phyloP scores from a whole-genome alignment of 2,329 filamentous ascomycete genomes.

The Teratosphaeriaceae sp. region DNA sequence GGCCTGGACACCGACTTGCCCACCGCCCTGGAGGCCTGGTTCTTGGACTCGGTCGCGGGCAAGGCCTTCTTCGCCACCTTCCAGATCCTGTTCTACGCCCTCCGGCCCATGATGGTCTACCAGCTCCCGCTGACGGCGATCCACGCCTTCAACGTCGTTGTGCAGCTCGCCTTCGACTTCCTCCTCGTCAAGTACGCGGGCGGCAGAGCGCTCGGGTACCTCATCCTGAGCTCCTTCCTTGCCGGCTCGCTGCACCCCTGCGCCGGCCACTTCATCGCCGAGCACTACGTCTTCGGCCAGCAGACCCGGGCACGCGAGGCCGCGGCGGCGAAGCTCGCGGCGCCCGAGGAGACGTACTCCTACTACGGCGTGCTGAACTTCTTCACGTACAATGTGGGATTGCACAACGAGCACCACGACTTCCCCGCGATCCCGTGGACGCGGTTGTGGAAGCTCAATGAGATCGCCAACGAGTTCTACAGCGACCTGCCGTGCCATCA shows the following conservation, averaged over 20 bases:
- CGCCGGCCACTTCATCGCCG: constrained; percentile 96
- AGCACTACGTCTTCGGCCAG: constrained; percentile 62
- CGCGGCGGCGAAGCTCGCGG: constrained; percentile 40
- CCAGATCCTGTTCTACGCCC: constrained; percentile 97
- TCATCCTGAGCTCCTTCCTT: constrained; percentile 85
- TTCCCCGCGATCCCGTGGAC: constrained; percentile 98
- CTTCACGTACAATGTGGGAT: constrained; percentile 91
- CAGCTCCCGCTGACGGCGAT: constrained; percentile 78
- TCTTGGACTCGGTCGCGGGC: constrained; percentile 89
- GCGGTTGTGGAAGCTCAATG: constrained; percentile 65
- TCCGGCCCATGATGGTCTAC: constrained; percentile 94
- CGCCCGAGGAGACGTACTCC: constrained; percentile 85
- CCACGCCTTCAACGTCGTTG: constrained; percentile 72
- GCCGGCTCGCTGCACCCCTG: constrained; percentile 91
- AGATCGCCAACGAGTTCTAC: constrained; percentile 87
- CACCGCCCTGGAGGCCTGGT: constrained; percentile 80
- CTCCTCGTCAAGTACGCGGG: constrained; percentile 57
- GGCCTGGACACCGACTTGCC: constrained; percentile 95
- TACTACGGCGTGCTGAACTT: constrained; percentile 94
- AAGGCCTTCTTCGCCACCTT: constrained; percentile 99
- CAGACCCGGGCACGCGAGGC: constrained; percentile 40
- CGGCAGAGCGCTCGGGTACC: constrained; percentile 65
- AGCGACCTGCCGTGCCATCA: constrained; percentile 75
- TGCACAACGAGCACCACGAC: constrained; percentile 99
- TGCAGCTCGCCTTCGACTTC: constrained; percentile 73